Evolutionary conservation across 2,329 filamentous ascomycete species (phyloP), one percentile per base, ranked within the genome.

Genomic region (Intubia oerlemansii): DNA sequence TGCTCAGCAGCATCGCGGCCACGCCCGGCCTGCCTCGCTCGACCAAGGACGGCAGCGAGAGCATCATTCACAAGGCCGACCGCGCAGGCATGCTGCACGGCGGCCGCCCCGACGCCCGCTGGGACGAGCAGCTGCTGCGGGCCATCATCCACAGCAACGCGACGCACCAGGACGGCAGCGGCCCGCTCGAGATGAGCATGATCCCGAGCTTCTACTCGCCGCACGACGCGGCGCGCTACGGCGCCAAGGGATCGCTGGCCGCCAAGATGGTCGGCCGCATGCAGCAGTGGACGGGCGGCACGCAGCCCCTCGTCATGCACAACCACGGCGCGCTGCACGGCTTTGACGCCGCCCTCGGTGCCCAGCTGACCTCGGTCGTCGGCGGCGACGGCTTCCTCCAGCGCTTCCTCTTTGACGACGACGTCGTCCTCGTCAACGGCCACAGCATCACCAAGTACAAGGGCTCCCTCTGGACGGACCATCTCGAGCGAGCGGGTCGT

Each of bases 361-460:
- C 57, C 35, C 40, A 52, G 9, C 48, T 59, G 12, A 44, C 53
- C 0, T 48, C 51, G 16, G 41, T 48, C 7, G 57, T 55, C 36
- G 56, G 56, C 13, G 53, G 57, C 30, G 43, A 46, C 9, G 58
- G 55, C 37, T 59, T 57, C 39, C 47, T 59, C 36, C 54, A 58
- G 38, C 50, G 54, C 6, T 59, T 55, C 34, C 39, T 45, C 18
- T 59, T 59, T 40, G 43, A 40, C 22, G 54, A 57, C 38, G 46
- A 50, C 38, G 61, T 56, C 56, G 45, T 59, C 4, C 45, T 61
- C 5, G 50, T 56, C 24, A 59, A 58, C 34, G 57, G 57, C 5
- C 46, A 55, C 38, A 52, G 53, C 17, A 46, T 61, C 32, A 49
- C 46, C 23, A 47, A 56, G 27, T 56, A 59, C 10, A 17, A 20